Evolutionary conservation across 805 yeast species (phyloP), one percentile per base, ranked within the genome.

Genomic region (Starmerella khaoyaiensis): DNA sequence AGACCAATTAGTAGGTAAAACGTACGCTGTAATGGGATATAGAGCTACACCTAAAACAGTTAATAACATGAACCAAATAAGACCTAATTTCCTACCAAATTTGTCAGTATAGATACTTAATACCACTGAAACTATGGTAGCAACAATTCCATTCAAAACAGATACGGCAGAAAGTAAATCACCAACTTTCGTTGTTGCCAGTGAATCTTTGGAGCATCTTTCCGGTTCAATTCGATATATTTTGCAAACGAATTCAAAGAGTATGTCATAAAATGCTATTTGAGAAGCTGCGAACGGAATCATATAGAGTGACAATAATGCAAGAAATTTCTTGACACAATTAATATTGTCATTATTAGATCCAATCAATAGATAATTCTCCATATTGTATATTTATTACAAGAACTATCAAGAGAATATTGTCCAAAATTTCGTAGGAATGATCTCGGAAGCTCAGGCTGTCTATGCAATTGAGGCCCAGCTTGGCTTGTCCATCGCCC

Each of bases 1-100:
- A 3, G 42, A 16, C 5, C 16, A 14, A 15, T 14, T 5, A 2
- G 22, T 19, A 10, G 35, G 23, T 4, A 35, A 23, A 1, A 9
- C 24, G 19, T 31, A 37, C 0, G 42, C 39, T 2, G 23, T 9
- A 11, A 33, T 10, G 8, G 44, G 42, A 21, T 20, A 40, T 1
- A 39, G 20, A 4, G 21, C 24, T 1, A 35, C 25, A 1, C 37
- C 44, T 1, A 33, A 12, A 2, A 40, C 21, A 4, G 29, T 18
- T 11, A 44, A 22, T 5, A 21, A 28, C 35, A 40, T 30, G 29
- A 37, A 40, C 47, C 47, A 44, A 6, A 40, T 8, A 2, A 44
- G 26, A 7, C 42, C 45, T 6, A 10, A 21, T 28, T 40, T 35
- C n/a, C 47, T 35, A 8, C 47, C 47, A 2, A 21, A 16, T 1